phyloP scores from a whole-genome alignment of 352 stramenopile genomes.

The Phytophthora capsici region DNA sequence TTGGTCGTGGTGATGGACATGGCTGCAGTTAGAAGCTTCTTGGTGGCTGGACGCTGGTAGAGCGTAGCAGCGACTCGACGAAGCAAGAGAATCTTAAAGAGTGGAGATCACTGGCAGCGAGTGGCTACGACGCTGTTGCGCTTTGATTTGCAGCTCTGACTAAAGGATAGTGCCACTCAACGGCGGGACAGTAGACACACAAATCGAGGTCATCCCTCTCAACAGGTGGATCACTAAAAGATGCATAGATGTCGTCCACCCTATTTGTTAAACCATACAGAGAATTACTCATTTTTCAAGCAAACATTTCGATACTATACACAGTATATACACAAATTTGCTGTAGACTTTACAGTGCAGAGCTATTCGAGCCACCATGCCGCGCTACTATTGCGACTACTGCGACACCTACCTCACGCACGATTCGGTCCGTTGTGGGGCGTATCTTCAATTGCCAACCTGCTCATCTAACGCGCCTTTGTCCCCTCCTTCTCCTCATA shows the following conservation, averaged over 20 bases:
- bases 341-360: neutral
- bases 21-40: constrained; percentile 11
- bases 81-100: constrained; percentile 33
- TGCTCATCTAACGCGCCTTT: constrained; percentile 2
- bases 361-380: constrained; percentile 57
- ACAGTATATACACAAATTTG: neutral
- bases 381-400: constrained; percentile 95
- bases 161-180: constrained; percentile 20
- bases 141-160: constrained; percentile 16
- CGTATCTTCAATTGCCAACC: neutral
- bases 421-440: constrained; percentile 75
- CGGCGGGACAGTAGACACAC: constrained; percentile 9
- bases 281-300: no score
- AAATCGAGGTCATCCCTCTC: constrained; percentile 8
- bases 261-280: no score
- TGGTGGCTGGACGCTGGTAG: neutral
- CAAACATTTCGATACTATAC: neutral
- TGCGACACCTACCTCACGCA: constrained; percentile 96
- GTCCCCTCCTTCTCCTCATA: constrained; percentile 17
- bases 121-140: constrained; percentile 14
- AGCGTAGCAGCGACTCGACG: constrained; percentile 17
- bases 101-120: constrained; percentile 4
- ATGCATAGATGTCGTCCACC: constrained; percentile 4
- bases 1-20: constrained; percentile 45
- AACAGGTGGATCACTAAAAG: neutral